Evolutionary conservation across 2,329 filamentous ascomycete species (phyloP).

Genomic region (Orbilia oligospora): DNA sequence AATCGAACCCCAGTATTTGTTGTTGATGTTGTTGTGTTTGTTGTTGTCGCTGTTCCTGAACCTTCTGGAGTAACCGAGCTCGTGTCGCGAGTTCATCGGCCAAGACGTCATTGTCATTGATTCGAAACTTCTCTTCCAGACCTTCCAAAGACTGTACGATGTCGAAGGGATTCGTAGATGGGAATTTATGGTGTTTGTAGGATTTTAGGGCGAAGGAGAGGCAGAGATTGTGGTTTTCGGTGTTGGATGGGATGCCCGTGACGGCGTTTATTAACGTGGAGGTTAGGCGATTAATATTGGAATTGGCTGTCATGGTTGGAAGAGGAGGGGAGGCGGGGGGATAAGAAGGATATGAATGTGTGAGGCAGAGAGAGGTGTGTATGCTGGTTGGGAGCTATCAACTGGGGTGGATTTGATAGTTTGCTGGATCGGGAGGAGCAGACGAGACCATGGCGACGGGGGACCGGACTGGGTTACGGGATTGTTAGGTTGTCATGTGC

Average conservation of each 20-base stretch:
- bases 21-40: not conserved
- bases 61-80: slow-evolving; percentile 69
- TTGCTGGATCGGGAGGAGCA: slow-evolving; percentile 9
- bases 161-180: slow-evolving; percentile 35
- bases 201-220: slow-evolving; percentile 46
- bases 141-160: slow-evolving; percentile 42
- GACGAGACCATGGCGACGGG: slow-evolving; percentile 6
- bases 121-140: slow-evolving; percentile 86
- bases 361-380: no score
- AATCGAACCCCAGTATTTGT: slow-evolving; percentile 63
- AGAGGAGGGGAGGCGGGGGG: not conserved
- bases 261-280: slow-evolving; percentile 33
- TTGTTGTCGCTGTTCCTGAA: slow-evolving; percentile 66
- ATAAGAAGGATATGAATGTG: not conserved
- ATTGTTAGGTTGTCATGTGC: not conserved
- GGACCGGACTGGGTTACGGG: not conserved
- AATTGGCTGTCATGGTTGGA: slow-evolving; percentile 24
- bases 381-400: slow-evolving; percentile 10
- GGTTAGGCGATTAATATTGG: slow-evolving; percentile 23
- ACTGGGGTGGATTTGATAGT: slow-evolving; percentile 20
- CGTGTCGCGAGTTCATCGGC: slow-evolving; percentile 75
- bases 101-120: slow-evolving; percentile 83
- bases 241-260: slow-evolving; percentile 31
- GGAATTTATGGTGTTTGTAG: slow-evolving; percentile 37
- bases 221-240: slow-evolving; percentile 26